Base-by-base conservation (phyloP, 768 basidiomycete genomes). In the Psilocybe tampanensis region DNA sequence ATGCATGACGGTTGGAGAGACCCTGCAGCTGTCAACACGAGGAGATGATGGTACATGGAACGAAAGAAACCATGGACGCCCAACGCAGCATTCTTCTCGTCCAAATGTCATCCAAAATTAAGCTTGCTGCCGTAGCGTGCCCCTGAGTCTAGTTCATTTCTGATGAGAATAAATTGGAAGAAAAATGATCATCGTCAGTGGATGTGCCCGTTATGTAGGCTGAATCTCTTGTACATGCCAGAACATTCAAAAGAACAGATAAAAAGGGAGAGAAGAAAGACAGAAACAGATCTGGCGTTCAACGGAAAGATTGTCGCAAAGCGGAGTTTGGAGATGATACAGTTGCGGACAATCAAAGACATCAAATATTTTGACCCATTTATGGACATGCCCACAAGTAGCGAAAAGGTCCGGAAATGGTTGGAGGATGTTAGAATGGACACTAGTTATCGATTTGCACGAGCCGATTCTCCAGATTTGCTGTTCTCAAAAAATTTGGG, bases 61-160 rank as follows among this genome's bases (percentile, higher is more conserved):
- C 26, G 47, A 48, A 48, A 48, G 47, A 48, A 24, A 48, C 26
- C 47, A 48, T 48, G 23, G 47, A 48, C 47, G 29, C 3, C 29
- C 29, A 26, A 24, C 18, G 3, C 47, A 48, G 8, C 47, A n/a
- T 48, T 48, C 47, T 48, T 48, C 47, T 48, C 29, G 47, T 29
- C 29, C 47, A 48, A 23, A 9, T 48, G 47, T 32, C 47, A 33
- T 33, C 47, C 29, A 48, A 48, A 33, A 48, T 48, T 48, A 48
- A 48, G 29, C 19, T 48, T 39, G 36, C n/a, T 39, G 36, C 36
- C 36, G 36, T 39, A 39, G 36, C n/a, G 6, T 13, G 36, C 36
- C 36, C 36, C 36, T 39, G 36, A 39, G 36, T 13, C 36, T 39
- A 39, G 29, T 29, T 29, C 29, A 29, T 29, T n/a, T n/a, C 29